Evolutionary conservation across 495 filamentous ascomycete species (phyloP).

Genomic region (Aspergillus mulundensis): DNA sequence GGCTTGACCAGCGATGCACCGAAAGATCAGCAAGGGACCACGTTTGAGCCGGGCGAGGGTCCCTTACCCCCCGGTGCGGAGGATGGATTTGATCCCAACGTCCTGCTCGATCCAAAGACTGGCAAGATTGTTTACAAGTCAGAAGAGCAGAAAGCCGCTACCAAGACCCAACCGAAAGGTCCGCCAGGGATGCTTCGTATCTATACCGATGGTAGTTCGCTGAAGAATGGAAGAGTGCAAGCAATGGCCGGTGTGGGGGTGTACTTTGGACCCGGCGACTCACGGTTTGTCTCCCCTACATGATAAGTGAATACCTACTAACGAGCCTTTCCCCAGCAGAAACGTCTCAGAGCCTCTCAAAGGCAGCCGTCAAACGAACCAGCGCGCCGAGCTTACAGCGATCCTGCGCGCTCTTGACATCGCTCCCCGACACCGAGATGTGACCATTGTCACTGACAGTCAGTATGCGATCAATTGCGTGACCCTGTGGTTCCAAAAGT

Average conservation of each 20-base stretch:
- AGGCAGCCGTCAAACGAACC: slow-evolving; percentile 80
- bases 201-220: slow-evolving; percentile 85
- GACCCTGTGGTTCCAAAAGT: slow-evolving; percentile 78
- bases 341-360: slow-evolving; percentile 81
- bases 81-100: slow-evolving; percentile 60
- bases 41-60: slow-evolving; percentile 51
- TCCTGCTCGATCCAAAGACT: slow-evolving; percentile 50
- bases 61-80: slow-evolving; percentile 51
- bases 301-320: slow-evolving; percentile 15
- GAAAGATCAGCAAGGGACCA: slow-evolving; percentile 38
- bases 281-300: slow-evolving; percentile 49
- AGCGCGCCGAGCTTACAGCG: slow-evolving; percentile 89
- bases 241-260: slow-evolving; percentile 84
- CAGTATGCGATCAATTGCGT: slow-evolving; percentile 86
- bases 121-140: slow-evolving; percentile 60
- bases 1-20: slow-evolving; percentile 30
- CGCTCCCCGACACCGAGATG: slow-evolving; percentile 57
- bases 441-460: slow-evolving; percentile 77
- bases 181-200: slow-evolving; percentile 58
- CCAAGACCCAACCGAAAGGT: slow-evolving; percentile 36
- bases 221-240: slow-evolving; percentile 67
- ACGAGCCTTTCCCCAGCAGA: slow-evolving; percentile 44
- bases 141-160: slow-evolving; percentile 42
- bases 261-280: slow-evolving; percentile 72
- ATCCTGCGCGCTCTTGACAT: slow-evolving; percentile 79